Evolutionary conservation across 805 yeast genomes (phyloP), one percentile per base, ranked within the genome.

Genomic region (Nakazawaea laoshanensis): DNA sequence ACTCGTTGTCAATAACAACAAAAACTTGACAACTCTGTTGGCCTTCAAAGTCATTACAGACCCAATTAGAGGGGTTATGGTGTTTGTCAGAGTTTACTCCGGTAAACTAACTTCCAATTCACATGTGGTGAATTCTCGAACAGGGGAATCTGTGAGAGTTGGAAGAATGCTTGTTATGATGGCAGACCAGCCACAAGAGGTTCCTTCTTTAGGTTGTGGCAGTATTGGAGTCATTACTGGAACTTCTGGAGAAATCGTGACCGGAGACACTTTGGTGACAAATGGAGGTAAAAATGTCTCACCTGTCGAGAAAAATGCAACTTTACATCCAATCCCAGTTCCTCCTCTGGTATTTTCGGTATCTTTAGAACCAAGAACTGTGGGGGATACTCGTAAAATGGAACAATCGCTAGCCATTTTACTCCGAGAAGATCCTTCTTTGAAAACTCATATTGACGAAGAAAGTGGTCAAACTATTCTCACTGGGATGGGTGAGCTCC

Each of bases 401-500:
- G 81, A 83, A 28, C 67, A 72, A 5, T 79, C 94, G 3, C 62
- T 92, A 29, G 61, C 63, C 7, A 59, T 72, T 1, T 55, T 92
- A 26, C 53, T 83, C n/a, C 66, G 81, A 33, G 97, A 92, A 49
- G 98, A 92, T 48, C 98, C 98, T 3, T 83, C 95, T 31, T 63
- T 92, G 40, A 70, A 74, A 19, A 68, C 85, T 6, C 56, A 72
- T 3, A 68, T 65, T 31, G 84, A 92, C 52, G 88, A 85, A 38
- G 97, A 89, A 44, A 65, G 85, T 36, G 95, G 92, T 5, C 96
- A 92, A 57, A 77, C 88, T 2, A 70, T 88, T 18, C 56, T 92
- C 19, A 77, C 95, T 13, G 98, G 98, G 20, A 89, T 89, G 97
- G 98, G 98, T 25, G 97, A 92, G 49, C 64, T 92, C 30, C 98